Evolutionary conservation across 345 rosid species (phyloP).

Genomic region (Laguncularia racemosa): DNA sequence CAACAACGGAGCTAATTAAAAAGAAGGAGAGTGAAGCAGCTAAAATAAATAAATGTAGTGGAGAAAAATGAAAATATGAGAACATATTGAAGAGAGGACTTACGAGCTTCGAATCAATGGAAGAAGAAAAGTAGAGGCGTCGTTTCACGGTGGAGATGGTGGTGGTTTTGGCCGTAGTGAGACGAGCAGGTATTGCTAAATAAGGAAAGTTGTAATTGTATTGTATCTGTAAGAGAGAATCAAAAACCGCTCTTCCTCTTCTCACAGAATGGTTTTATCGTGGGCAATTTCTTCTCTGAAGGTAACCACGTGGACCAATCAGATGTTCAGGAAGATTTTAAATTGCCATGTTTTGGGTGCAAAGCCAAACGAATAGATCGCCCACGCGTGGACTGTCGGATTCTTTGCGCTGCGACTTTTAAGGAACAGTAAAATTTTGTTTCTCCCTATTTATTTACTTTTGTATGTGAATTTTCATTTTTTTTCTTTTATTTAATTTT

Average conservation of each 20-base stretch:
- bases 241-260: background rate
- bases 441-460: no score
- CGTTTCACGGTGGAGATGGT: background rate
- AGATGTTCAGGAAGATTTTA: background rate
- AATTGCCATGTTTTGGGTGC: no score
- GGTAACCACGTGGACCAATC: slow-evolving; percentile 10
- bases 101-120: no score
- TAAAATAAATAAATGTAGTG: no score
- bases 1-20: no score
- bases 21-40: no score
- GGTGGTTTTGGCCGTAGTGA: slow-evolving; percentile 4
- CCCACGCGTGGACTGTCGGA: slow-evolving; percentile 8
- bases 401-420: no score
- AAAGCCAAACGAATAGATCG: slow-evolving; percentile 9
- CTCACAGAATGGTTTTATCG: background rate
- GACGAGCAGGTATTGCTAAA: slow-evolving; percentile 4
- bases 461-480: no score
- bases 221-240: background rate
- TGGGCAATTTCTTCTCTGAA: background rate
- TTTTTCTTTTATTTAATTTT: no score
- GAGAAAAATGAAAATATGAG: no score
- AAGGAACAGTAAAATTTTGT: no score
- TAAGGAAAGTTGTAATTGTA: slow-evolving; percentile 8
- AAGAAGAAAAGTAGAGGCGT: background rate
- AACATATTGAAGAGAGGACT: no score